Evolutionary conservation across 208 protist genomes (phyloP), one percentile per base, ranked within the genome.

Genomic region (Acanthamoeba castellanii): DNA sequence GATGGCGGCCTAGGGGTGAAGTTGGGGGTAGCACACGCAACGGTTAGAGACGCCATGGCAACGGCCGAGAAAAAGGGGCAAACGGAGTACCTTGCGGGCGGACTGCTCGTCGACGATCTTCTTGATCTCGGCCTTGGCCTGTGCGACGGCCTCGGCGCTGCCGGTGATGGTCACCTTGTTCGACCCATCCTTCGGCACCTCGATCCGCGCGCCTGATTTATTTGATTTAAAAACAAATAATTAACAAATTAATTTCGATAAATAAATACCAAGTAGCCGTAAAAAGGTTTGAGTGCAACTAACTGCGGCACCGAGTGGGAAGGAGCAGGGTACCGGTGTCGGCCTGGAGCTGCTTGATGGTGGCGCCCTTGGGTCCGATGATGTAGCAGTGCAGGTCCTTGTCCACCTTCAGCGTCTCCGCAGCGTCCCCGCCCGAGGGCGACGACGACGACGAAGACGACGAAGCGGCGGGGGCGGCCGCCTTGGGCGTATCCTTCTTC

Each of bases 311-410:
- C 50, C 50, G 6, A 72, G n/a, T 0, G 25, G 9, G 64, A 3
- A 74, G 18, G 11, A 7, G 30, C 0, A 74, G 4, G 27, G 32
- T 6, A 87, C 78, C 78, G 18, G 85, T 92, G 34, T 68, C 34
- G 34, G 59, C 34, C 42, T 92, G 55, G 22, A 92, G 52, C 59
- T 68, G 59, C 64, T 92, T 92, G 85, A 92, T 92, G 34, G 85
- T 92, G 30, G 55, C 85, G 32, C 85, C 85, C 59, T 74, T 74
- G 85, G 85, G 32, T 0, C 85, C 85, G 14, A 92, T 27, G 59
- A 92, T 92, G 85, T 76, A 74, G 85, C 55, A 92, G 34, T 92
- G 85, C 3, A 92, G 85, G 34, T 74, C 61, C 34, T 68, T 68
- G 34, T 42, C 59, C 18, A 92, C 34, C 30, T 34, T 34, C 6